Evolutionary conservation across 1,139 yeast genomes (phyloP), one percentile per base, ranked within the genome.

Genomic region (Saccharomycopsis crataegensis): DNA sequence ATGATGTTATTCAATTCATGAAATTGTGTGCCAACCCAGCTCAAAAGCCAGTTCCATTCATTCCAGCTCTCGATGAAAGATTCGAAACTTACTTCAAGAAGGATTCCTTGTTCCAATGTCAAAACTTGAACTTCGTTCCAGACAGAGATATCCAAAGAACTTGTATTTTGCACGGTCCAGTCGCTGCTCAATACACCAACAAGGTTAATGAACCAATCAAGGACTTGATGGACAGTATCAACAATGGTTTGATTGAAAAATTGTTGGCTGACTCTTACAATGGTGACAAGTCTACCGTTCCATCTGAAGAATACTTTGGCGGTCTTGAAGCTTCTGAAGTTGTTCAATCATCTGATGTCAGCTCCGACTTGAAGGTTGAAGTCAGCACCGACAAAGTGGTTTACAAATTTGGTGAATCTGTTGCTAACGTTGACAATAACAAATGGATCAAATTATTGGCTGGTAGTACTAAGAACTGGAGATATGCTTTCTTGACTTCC

Each of bases 101-200:
- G 76, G 99, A 93, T 72, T 91, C 98, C 50, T 79, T 93, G 68
- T 93, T 99, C 99, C 99, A 93, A 78, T 87, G 96, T 41, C 99
- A 93, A 76, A 94, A 89, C 68, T 79, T 93, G 66, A 98, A 91
- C 69, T 88, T 97, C 59, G 98, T 93, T 66, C 93, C 88, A 60
- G 99, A 79, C 63, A 91, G 86, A 67, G 99, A 93, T 70, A 98
- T 93, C 60, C 94, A 91, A 72, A 87, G 99, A 78, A 91, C 97
- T 28, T 94, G 99, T 85, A 90, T 93, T 62, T 80, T 93, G 65
- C 97, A 90, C 65, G 98, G 99, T 62, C 99, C 99, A 51, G 99
- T 94, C 64, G 96, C 99, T 63, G 97, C 96, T 64, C 91, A 85
- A 72, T 91, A 75, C 75, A 85, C 98, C 63, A 86, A 78, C 64